Base-by-base conservation (phyloP, 2,329 filamentous ascomycete species). In the Ophioceras dolichostomum region DNA sequence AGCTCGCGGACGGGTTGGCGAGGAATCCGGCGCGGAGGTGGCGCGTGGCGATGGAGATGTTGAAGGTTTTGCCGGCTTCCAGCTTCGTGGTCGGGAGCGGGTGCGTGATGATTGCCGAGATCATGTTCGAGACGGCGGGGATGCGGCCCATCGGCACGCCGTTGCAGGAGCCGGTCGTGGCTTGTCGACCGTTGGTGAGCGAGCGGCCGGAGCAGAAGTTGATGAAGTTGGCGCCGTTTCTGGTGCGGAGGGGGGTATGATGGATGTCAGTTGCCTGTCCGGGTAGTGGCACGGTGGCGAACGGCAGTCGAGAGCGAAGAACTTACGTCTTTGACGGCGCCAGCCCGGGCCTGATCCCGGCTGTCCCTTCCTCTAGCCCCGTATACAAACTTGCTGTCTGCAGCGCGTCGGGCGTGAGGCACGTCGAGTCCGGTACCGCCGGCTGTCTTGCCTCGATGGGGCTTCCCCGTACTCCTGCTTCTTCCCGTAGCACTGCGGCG, bases 91-190 rank as follows among this genome's bases (percentile, higher is more conserved):
- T 57, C 10, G 65, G 57, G 29, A 54, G 45, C 1, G 71, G 71
- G 45, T 48, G 59, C 17, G 56, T 55, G 45, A 75, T 67, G 36
- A 73, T 61, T 21, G 67, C 55, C n/a, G 70, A 70, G 36, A 73
- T 55, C 71, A 76, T 76, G 44, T 67, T 62, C 39, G 47, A 47
- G 14, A 56, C 50, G 8, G 61, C 55, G 8, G 71, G 71, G 39
- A 76, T 67, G 32, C 68, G 61, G 43, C 70, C 70, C 68, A 74
- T 73, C n/a, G 64, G 66, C 39, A 74, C 67, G 41, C 67, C 65
- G 49, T 73, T 76, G 54, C 72, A 76, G 32, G 70, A 73, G 9
- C 69, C 69, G 1, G 42, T 49, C 28, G 57, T 53, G 43, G 60
- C 52, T 45, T 75, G 70, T 5, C 58, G 54, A 43, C 71, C 72